phyloP scores from a whole-genome alignment of 2,329 filamentous ascomycete species.

The Nothopassalora personata region DNA sequence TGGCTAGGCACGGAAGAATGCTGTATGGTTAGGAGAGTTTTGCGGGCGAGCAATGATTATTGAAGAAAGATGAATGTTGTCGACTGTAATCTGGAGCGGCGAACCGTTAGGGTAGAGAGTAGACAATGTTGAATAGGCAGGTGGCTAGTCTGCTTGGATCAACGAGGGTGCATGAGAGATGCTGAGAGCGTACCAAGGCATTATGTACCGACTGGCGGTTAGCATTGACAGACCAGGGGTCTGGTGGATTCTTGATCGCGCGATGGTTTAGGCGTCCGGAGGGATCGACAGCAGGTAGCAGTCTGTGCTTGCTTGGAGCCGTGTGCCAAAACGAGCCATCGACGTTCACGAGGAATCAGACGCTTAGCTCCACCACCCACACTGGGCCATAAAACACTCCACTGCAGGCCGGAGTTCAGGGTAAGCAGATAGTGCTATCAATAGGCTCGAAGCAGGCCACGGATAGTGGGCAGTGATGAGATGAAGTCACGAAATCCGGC shows the following conservation, averaged over 20 bases:
- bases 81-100: neutral
- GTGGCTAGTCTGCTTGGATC: conserved; percentile 31
- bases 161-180: conserved; percentile 9
- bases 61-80: neutral
- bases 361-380: conserved; percentile 22
- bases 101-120: conserved; percentile 8
- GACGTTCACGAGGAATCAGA: conserved; percentile 16
- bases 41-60: conserved; percentile 11
- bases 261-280: conserved; percentile 19
- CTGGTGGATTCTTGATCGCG: conserved; percentile 17
- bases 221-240: conserved; percentile 22
- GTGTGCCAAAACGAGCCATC: conserved; percentile 22
- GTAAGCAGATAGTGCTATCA: conserved; percentile 22
- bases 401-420: conserved; percentile 10
- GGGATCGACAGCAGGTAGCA: conserved; percentile 16
- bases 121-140: conserved; percentile 25
- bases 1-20: conserved; percentile 32
- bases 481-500: conserved; percentile 25
- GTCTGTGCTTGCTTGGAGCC: conserved; percentile 20
- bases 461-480: conserved; percentile 16
- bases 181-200: conserved; percentile 8
- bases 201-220: conserved; percentile 21
- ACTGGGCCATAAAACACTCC: conserved; percentile 13
- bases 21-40: conserved; percentile 4
- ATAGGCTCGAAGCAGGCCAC: conserved; percentile 19